Percentiles rank a stretch among this genome's conserved stretches.
Evolutionary conservation across 768 basidiomycete species (phyloP).

Genomic region (Chalciporus pseudorubinellus): DNA sequence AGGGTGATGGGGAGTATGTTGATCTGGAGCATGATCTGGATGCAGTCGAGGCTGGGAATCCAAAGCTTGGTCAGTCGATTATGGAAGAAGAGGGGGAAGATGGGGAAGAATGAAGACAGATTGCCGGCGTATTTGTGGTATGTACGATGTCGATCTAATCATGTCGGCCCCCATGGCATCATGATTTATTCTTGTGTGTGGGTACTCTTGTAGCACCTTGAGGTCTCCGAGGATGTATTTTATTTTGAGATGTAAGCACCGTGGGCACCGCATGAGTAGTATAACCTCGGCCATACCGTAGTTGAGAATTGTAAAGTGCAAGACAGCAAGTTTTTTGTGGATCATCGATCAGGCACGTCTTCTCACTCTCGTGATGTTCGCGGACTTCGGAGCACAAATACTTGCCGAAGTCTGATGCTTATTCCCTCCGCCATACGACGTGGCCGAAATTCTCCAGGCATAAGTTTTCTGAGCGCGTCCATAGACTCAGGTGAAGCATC

Average conservation of each 20-base stretch:
- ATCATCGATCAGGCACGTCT: neutral
- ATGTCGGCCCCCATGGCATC: neutral
- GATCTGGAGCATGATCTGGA: conserved; percentile 33
- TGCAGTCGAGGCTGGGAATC: conserved; percentile 22
- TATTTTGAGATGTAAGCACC: too few relatives aligned
- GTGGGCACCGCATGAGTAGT: too few relatives aligned
- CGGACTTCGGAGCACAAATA: conserved; percentile 24
- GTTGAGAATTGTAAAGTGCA: too few relatives aligned
- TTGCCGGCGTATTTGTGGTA: conserved; percentile 2
- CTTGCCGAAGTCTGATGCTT: neutral
- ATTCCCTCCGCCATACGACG: too few relatives aligned
- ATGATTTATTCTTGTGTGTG: neutral
- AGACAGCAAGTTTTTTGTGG: too few relatives aligned
- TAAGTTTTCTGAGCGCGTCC: neutral
- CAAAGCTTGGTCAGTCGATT: conserved; percentile 19
- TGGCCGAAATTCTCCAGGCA: too few relatives aligned
- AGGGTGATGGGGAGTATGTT: conserved; percentile 22
- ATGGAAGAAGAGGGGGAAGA: conserved; percentile 38
- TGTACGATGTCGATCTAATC: conserved; percentile 12
- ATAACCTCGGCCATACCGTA: too few relatives aligned
- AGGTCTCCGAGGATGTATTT: neutral
- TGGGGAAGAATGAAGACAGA: conserved; percentile 19
- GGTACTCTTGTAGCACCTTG: neutral
- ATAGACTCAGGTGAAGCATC: neutral
- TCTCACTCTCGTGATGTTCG: conserved; percentile 28